Evolutionary conservation across 1,139 yeast genomes (phyloP), one percentile per base, ranked within the genome.

Genomic region (Komagataea norvegica): DNA sequence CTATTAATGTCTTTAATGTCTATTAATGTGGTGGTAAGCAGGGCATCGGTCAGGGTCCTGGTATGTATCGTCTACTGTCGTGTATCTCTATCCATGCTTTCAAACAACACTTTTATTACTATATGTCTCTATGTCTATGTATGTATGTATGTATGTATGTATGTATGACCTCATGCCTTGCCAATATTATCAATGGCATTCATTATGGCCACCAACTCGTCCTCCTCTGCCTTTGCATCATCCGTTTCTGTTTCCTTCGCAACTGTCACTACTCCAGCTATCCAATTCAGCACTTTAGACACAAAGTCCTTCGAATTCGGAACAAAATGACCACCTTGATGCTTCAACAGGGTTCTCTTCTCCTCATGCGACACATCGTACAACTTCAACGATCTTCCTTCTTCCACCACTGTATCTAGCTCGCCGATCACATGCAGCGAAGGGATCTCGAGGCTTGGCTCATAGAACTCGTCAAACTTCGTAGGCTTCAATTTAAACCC

Each of bases 261-360:
- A 20, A n/a, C n/a, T n/a, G n/a, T n/a, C n/a, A n/a, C n/a, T n/a
- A n/a, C n/a, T n/a, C 33, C 29, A n/a, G 51, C 44, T 20, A 81
- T 64, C 85, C 87, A 80, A 31, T 67, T 66, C 2, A 69, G 55
- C 2, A 82, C 79, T 43, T 78, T 74, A 30, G 70, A 72, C 2
- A 82, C 72, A 54, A 74, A 66, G 6, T 72, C 62, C 54, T 77
- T 79, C 3, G 83, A 72, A 48, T 81, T 81, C 6, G 95, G 95
- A 13, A 85, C 89, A 56, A 79, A 85, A 56, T 86, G 95, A 1
- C 94, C 93, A 25, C 95, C 95, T 2, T 89, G 84, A 56, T 86
- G 95, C 44, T 68, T 73, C 46, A 85, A 55, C 29, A 79, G 45
- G 3, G 68, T 67, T 29, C 74, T 59, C 6, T 73, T 67, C 3